Conservation (phyloP, 2,329 filamentous ascomycete species). For the Endoconidiophora polonica region DNA sequence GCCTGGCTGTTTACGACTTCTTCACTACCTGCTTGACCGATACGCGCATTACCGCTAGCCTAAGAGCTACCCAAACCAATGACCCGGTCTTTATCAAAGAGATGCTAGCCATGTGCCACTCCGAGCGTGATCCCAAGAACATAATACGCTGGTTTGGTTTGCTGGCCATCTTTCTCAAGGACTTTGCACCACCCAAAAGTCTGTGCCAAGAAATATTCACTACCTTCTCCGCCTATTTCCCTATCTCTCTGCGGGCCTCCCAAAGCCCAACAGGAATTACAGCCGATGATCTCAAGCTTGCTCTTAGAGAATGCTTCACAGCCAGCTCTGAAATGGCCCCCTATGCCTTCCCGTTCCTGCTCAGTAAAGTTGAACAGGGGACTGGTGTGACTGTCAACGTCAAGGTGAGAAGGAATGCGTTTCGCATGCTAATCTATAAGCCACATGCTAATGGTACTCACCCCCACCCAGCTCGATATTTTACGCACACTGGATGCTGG, state of each 20-base stretch:
- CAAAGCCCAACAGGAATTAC: conserved; percentile 34
- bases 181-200: conserved; percentile 29
- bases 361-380: conserved; percentile 41
- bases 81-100: conserved; percentile 30
- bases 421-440: not conserved
- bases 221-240: conserved; percentile 42
- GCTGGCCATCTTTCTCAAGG: conserved; percentile 27
- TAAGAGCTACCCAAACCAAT: conserved; percentile 24
- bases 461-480: conserved; percentile 30
- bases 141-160: conserved; percentile 41
- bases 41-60: conserved; percentile 25
- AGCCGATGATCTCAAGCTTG: conserved; percentile 37
- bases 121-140: conserved; percentile 40
- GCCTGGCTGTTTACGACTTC: conserved; percentile 35
- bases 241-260: conserved; percentile 38
- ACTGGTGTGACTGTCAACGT: conserved; percentile 41
- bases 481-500: conserved; percentile 38
- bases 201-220: conserved; percentile 35
- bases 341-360: conserved; percentile 34
- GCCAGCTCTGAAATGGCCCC: conserved; percentile 30
- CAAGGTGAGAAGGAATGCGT: conserved; percentile 25
- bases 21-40: conserved; percentile 28
- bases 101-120: conserved; percentile 33
- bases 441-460: not conserved
- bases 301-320: conserved; percentile 36